Base-by-base conservation (phyloP, 306 rosid species). In the Oemleria cerasiformis region DNA sequence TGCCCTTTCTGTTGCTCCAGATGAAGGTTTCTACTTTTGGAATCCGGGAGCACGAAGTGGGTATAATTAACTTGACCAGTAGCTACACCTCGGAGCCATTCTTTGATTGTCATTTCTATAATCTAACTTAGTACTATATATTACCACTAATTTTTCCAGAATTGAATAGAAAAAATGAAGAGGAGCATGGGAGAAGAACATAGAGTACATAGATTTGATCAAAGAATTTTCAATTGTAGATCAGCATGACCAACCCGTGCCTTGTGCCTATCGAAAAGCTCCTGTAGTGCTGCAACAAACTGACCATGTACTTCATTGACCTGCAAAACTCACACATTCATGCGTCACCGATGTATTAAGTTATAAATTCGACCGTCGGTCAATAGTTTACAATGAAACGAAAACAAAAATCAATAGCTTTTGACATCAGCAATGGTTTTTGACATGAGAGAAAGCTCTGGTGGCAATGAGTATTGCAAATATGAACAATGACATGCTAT, bases 261-360 rank as follows among this genome's bases (percentile, higher is more conserved):
- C 81, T 86, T 92, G 84, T 92, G 84, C 87, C 82, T 80, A 74
- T 90, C 98, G 34, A 90, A 92, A 66, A 92, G 95, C 62, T 84
- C 88, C 81, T 84, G 74, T 34, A 92, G 88, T 63, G 91, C 90
- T 78, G 87, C 81, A 73, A 90, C 82, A 81, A 87, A 92, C 80
- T 74, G 86, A 74, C 81, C 47, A n/a, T 90, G 96, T 63, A 77
- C 73, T 71, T 73, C 85, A 45, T 73, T 67, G 75, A 90, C 86
- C 98, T 92, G 81, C 70, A 67, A 67, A 30, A 17, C 17, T 71
- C 66, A 23, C 53, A 39, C 63, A 14, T 68, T 44, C n/a, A n/a
- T 44, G 40, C 6, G 34, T 40, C 43, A 39, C 13, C 48, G 14
- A 30, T 30, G 36, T 15, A 60, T 16, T 0, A 40, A 41, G 68